Conservation (phyloP, 257 asterid genomes). For the Agastache rugosa region DNA sequence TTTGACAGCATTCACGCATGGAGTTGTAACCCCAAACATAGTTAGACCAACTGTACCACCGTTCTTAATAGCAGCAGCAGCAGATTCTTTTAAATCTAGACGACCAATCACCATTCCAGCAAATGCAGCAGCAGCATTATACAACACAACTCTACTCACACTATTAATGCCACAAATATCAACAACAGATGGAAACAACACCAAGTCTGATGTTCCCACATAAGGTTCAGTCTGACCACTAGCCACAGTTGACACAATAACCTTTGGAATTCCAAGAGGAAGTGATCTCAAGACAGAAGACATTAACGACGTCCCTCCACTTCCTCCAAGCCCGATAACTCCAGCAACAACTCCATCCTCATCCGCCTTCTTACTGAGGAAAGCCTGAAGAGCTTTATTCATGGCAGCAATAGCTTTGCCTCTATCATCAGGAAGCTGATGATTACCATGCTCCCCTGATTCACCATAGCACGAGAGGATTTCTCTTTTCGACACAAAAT, state of each 20-base stretch:
- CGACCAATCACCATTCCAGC: conserved; percentile 85
- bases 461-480: conserved; percentile 60
- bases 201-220: conserved; percentile 95
- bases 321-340: conserved; percentile 91
- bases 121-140: conserved; percentile 85
- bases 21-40: conserved; percentile 97
- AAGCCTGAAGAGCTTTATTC: conserved; percentile 63
- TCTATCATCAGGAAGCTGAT: conserved; percentile 76
- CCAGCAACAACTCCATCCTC: conserved; percentile 63
- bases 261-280: conserved; percentile 86
- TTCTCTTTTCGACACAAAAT: conserved; percentile 68
- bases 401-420: conserved; percentile 74
- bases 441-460: conserved; percentile 33
- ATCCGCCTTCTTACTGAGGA: conserved; percentile 56
- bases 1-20: conserved; percentile 81
- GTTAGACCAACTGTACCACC: conserved; percentile 83
- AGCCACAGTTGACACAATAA: conserved; percentile 88
- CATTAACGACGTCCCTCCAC: conserved; percentile 93
- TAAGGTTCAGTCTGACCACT: conserved; percentile 92
- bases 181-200: conserved; percentile 92
- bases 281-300: conserved; percentile 83
- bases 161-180: conserved; percentile 93
- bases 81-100: conserved; percentile 44
- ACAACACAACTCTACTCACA: conserved; percentile 75
- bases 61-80: conserved; percentile 33